A percentile compares a stretch with the other conserved stretches of the same genome.
These are phyloP conservation scores for Psidium friedrichsthalianum DNA, from an alignment of 345 rosid genomes.

Conservation along the genomic window DNA sequence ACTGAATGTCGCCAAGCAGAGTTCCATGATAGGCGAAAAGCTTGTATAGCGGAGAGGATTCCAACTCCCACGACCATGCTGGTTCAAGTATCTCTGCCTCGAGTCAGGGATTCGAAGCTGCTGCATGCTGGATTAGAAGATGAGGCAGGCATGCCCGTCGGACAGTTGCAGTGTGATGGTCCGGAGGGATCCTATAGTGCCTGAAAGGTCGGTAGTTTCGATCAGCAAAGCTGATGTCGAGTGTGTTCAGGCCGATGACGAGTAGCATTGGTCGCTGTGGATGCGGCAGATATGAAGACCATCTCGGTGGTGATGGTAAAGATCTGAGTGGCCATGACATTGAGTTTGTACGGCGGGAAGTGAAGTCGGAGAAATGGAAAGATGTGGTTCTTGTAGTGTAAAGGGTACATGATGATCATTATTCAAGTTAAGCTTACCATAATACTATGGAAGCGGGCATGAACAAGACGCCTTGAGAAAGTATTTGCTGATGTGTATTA, in stretches of 20 bases:
- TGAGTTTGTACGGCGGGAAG: neutral
- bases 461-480: neutral
- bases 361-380: neutral
- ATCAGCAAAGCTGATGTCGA: neutral
- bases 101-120: neutral
- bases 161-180: too few species aligned
- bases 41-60: rapidly evolving
- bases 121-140: neutral
- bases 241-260: neutral
- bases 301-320: neutral
- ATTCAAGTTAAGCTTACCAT: too few species aligned
- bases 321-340: neutral
- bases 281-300: neutral
- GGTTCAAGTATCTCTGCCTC: neutral
- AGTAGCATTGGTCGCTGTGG: neutral
- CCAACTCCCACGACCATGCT: neutral
- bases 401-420: too few species aligned
- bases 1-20: neutral
- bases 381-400: neutral
- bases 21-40: neutral
- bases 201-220: neutral
- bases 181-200: too few species aligned
- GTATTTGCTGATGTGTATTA: neutral
- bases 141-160: neutral
- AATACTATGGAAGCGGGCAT: neutral